These are phyloP conservation scores for Sporothrix variecibatus DNA, from an alignment of 2,329 filamentous ascomycete species.

Conservation along the genomic window DNA sequence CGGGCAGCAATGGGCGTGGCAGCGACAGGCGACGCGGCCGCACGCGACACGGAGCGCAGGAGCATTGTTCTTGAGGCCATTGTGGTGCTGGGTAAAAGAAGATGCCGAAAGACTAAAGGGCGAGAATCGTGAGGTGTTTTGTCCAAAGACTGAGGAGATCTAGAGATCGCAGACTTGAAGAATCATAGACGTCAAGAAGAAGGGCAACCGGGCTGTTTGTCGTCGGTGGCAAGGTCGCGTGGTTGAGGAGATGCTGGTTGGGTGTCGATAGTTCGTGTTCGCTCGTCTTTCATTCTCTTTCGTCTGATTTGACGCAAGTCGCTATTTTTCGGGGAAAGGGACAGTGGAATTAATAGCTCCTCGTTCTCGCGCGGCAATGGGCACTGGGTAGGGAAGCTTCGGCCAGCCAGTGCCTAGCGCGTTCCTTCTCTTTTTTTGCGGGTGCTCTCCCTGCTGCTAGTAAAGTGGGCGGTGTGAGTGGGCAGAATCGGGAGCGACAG, in stretches of 20 bases:
- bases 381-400: not conserved
- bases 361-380: not conserved
- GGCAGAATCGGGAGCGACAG: not conserved
- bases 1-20: constrained; percentile 38
- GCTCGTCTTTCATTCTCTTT: not conserved
- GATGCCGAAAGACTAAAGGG: not conserved
- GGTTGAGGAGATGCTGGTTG: not conserved
- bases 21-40: constrained; percentile 25
- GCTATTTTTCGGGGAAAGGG: not conserved
- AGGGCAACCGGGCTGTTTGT: not conserved
- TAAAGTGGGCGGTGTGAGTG: constrained; percentile 2
- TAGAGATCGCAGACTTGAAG: not conserved
- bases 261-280: not conserved
- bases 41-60: constrained; percentile 39
- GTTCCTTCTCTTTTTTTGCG: not conserved
- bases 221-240: constrained; percentile 20
- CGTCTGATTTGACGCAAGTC: not conserved
- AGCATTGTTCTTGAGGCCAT: constrained; percentile 52
- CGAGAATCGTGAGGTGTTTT: not conserved
- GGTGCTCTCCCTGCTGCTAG: not conserved
- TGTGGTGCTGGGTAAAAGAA: not conserved
- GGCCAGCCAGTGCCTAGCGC: not conserved
- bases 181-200: not conserved
- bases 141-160: not conserved
- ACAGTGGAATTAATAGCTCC: not conserved